Conservation (phyloP, 495 filamentous ascomycete species). For the Xylaria grammica region DNA sequence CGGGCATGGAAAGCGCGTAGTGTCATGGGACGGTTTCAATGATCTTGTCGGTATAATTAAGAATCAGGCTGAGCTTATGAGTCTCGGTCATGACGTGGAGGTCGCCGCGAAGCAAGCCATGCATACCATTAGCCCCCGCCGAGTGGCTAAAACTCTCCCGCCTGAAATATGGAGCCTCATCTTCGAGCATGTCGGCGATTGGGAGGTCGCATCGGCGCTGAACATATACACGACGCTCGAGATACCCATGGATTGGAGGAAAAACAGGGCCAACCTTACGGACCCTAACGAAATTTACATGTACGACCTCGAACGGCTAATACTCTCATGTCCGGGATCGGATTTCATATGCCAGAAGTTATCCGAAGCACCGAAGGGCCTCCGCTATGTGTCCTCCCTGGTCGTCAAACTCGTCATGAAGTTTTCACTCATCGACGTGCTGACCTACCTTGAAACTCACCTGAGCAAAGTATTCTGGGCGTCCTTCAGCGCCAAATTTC, state of each 20-base stretch:
- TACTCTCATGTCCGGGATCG: slow-evolving; percentile 70
- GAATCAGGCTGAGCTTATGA: slow-evolving; percentile 67
- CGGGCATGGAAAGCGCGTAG: slow-evolving; percentile 49
- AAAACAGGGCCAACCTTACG: slow-evolving; percentile 42
- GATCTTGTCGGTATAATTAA: slow-evolving; percentile 69
- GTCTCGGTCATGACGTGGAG: slow-evolving; percentile 64
- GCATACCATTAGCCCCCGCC: slow-evolving; percentile 35
- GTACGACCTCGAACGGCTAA: slow-evolving; percentile 76
- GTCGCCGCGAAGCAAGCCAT: slow-evolving; percentile 48
- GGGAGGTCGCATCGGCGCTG: slow-evolving; percentile 83
- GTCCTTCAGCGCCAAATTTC: slow-evolving; percentile 78
- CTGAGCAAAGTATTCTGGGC: slow-evolving; percentile 81
- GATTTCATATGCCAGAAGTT: slow-evolving; percentile 68
- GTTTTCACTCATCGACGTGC: slow-evolving; percentile 78
- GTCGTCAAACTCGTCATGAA: slow-evolving; percentile 90
- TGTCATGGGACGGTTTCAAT: slow-evolving; percentile 71
- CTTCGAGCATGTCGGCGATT: slow-evolving; percentile 81
- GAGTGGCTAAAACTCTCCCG: slow-evolving; percentile 57
- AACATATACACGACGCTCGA: slow-evolving; percentile 77
- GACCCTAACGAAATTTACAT: slow-evolving; percentile 59
- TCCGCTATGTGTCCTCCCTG: slow-evolving; percentile 75
- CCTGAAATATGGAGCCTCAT: slow-evolving; percentile 89
- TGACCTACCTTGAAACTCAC: slow-evolving; percentile 79
- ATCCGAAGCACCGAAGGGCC: slow-evolving; percentile 67
- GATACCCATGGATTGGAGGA: slow-evolving; percentile 73